phyloP scores from a whole-genome alignment of 805 yeast genomes.

The Saturnispora bothae region DNA sequence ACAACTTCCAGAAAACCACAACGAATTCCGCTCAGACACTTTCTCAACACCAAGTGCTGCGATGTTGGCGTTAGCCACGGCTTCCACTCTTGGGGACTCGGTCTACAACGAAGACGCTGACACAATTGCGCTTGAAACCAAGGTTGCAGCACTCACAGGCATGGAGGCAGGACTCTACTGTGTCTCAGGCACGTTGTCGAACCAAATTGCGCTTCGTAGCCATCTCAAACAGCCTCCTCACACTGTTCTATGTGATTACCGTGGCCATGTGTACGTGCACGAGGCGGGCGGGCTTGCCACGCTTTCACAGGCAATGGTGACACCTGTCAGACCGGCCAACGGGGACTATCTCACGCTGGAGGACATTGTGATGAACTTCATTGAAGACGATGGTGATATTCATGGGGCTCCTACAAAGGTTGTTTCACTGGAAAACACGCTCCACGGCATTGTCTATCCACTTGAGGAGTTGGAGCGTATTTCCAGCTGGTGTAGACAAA shows the following conservation, averaged over 20 bases:
- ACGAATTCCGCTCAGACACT: constrained; percentile 69
- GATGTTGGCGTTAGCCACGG: constrained; percentile 53
- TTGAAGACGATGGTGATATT: constrained; percentile 62
- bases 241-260: constrained; percentile 70
- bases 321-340: constrained; percentile 69
- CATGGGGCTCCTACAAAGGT: constrained; percentile 85
- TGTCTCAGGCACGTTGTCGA: constrained; percentile 83
- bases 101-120: constrained; percentile 80
- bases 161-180: constrained; percentile 76
- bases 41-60: constrained; percentile 76
- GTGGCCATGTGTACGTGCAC: constrained; percentile 72
- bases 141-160: constrained; percentile 60
- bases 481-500: constrained; percentile 53
- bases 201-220: constrained; percentile 74
- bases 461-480: constrained; percentile 66
- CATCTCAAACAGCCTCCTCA: constrained; percentile 75
- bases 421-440: constrained; percentile 77
- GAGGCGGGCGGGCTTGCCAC: constrained; percentile 93
- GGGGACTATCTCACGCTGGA: constrained; percentile 70
- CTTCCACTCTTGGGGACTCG: constrained; percentile 68
- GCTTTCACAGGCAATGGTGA: constrained; percentile 85
- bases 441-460: constrained; percentile 77
- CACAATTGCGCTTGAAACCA: constrained; percentile 52
- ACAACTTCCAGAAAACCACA: constrained; percentile 19
- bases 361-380: constrained; percentile 51